phyloP scores from a whole-genome alignment of 2,329 filamentous ascomycete species.

The Xylariaceae sp. region DNA sequence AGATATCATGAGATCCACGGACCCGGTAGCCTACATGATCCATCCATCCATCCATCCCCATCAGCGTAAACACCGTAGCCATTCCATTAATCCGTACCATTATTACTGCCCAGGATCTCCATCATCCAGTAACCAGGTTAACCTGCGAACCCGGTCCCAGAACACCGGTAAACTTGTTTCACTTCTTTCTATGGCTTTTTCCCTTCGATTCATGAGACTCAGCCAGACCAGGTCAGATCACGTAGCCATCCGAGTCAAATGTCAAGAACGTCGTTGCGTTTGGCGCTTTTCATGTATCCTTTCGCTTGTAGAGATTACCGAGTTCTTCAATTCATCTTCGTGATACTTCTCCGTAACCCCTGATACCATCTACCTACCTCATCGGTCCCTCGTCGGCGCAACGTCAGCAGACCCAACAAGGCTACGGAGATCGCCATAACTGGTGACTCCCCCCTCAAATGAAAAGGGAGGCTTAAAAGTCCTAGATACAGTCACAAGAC shows the following conservation, averaged over 20 bases:
- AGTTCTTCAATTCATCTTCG: not conserved
- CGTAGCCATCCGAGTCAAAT: conserved; percentile 22
- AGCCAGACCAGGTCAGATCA: conserved; percentile 22
- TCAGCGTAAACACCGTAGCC: conserved; percentile 16
- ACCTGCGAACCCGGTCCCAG: conserved; percentile 18
- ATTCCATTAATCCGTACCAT: conserved; percentile 10
- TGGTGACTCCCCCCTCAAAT: too few relatives aligned
- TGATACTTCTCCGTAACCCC: not conserved
- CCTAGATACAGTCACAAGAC: too few relatives aligned
- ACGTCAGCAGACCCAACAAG: conserved; percentile 4
- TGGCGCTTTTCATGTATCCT: conserved; percentile 5
- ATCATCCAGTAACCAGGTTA: too few relatives aligned
- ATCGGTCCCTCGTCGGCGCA: not conserved
- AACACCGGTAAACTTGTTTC: conserved; percentile 26
- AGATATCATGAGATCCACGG: conserved; percentile 24
- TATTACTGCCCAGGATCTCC: too few relatives aligned
- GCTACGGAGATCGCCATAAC: conserved; percentile 17
- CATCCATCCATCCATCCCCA: not conserved
- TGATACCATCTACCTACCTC: not conserved
- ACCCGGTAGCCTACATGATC: conserved; percentile 24
- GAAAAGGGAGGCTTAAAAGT: not conserved
- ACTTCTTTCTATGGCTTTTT: conserved; percentile 1
- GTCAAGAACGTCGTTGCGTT: conserved; percentile 22
- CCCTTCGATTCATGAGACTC: conserved; percentile 27
- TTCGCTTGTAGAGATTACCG: not conserved